Conservation (phyloP, 106 monocot genomes). For the Iris macrosiphon region DNA sequence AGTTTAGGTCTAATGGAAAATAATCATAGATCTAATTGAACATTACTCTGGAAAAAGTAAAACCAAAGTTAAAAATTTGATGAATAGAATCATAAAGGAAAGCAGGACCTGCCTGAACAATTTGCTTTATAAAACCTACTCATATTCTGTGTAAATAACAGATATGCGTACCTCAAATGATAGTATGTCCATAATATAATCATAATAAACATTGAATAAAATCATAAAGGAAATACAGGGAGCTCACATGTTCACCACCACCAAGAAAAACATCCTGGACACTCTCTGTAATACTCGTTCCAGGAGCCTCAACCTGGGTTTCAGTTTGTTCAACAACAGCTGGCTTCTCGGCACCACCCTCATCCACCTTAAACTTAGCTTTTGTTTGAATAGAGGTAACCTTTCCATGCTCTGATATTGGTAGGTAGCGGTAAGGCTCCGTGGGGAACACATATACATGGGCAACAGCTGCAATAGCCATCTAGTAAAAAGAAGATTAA, state of each 20-base stretch:
- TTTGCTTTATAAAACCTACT: too few relatives aligned
- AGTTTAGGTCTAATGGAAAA: too few relatives aligned
- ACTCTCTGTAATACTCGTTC: slow-evolving; percentile 70
- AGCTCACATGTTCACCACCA: slow-evolving; percentile 72
- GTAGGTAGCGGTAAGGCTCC: slow-evolving; percentile 41
- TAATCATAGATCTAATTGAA: too few relatives aligned
- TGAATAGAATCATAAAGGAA: too few relatives aligned
- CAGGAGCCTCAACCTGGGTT: slow-evolving; percentile 54
- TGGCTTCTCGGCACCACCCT: slow-evolving; percentile 14
- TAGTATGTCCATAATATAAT: too few relatives aligned
- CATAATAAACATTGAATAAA: too few relatives aligned
- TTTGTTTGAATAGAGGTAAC: slow-evolving; percentile 41
- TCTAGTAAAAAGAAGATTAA: slow-evolving; percentile 42
- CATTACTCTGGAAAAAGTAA: too few relatives aligned
- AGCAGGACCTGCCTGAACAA: too few relatives aligned
- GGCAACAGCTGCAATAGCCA: slow-evolving; percentile 82
- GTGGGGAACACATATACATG: slow-evolving; percentile 65
- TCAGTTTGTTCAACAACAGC: slow-evolving; percentile 43
- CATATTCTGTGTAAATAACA: too few relatives aligned
- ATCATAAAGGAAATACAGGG: not conserved
- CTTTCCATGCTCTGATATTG: slow-evolving; percentile 22
- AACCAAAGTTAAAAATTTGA: too few relatives aligned
- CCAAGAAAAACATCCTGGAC: slow-evolving; percentile 80
- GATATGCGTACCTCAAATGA: too few relatives aligned
- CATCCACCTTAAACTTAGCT: slow-evolving; percentile 24